A percentile compares a stretch with the other conserved stretches of the same genome.
Conservation (phyloP, 352 stramenopile genomes). For the Phytophthora hibernalis region DNA sequence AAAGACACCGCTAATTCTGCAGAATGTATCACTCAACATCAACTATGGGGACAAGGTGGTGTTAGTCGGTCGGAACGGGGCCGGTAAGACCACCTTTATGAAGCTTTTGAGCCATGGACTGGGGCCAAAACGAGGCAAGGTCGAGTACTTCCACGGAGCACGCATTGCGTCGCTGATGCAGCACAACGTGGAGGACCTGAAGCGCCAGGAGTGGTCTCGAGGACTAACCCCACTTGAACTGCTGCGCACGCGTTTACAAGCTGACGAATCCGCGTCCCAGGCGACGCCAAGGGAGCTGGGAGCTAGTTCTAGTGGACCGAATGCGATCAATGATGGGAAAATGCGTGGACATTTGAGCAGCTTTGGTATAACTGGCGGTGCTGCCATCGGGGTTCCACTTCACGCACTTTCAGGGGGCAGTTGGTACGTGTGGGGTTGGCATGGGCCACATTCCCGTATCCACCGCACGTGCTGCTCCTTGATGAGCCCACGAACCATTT, state of each 20-base stretch:
- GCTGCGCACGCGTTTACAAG: conserved; percentile 44
- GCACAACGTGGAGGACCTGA: conserved; percentile 69
- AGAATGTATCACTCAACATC: conserved; percentile 76
- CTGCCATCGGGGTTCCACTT: conserved; percentile 43
- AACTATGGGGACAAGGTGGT: conserved; percentile 86
- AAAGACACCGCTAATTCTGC: conserved; percentile 49
- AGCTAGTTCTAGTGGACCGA: not conserved
- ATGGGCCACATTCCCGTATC: conserved; percentile 75
- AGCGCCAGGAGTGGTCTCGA: conserved; percentile 56
- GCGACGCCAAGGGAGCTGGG: conserved; percentile 4
- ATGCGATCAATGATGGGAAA: conserved; percentile 38
- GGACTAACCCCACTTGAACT: conserved; percentile 53
- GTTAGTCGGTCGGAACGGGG: conserved; percentile 87
- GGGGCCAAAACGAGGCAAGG: conserved; percentile 46
- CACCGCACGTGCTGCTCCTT: conserved; percentile 92
- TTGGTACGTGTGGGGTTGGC: conserved; percentile 61
- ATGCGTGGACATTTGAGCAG: conserved; percentile 54
- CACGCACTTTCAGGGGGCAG: conserved; percentile 55
- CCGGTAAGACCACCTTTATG: conserved; percentile 94
- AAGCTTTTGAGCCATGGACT: conserved; percentile 92
- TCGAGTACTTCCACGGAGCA: conserved; percentile 58
- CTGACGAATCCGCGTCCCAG: conserved; percentile 34
- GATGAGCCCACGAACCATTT: conserved; percentile 94
- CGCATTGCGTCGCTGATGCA: conserved; percentile 66
- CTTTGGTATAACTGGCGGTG: conserved; percentile 51